phyloP scores from a whole-genome alignment of 768 basidiomycete genomes.

The Pleurotus tuoliensis region DNA sequence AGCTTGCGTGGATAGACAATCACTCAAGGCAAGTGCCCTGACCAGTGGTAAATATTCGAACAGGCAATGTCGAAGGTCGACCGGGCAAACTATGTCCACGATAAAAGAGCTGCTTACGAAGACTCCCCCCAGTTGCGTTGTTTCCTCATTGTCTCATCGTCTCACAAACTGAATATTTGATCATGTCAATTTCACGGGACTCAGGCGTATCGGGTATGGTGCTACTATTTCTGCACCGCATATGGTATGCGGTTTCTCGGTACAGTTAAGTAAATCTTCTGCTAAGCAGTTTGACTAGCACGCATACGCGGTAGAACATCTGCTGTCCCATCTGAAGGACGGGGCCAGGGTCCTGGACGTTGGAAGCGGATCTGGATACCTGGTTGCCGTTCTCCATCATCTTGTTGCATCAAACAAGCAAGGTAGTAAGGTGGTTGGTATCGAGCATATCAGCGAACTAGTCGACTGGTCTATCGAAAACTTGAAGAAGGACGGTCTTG shows the following conservation, averaged over 20 bases:
- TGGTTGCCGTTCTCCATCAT: slow-evolving; percentile 76
- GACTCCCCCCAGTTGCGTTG: slow-evolving; percentile 70
- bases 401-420: slow-evolving; percentile 46
- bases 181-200: not conserved
- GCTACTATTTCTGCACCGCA: slow-evolving; percentile 97
- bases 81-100: slow-evolving; percentile 61
- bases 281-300: slow-evolving; percentile 44
- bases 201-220: slow-evolving; percentile 71
- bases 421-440: slow-evolving; percentile 71
- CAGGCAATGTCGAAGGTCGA: slow-evolving; percentile 73
- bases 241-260: slow-evolving; percentile 57
- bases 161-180: not conserved
- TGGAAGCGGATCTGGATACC: slow-evolving; percentile 86
- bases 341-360: slow-evolving; percentile 83
- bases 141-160: not conserved
- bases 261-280: not conserved
- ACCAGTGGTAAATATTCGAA: not conserved
- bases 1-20: slow-evolving; percentile 14
- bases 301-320: slow-evolving; percentile 77
- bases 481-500: slow-evolving; percentile 62
- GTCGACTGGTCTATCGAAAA: slow-evolving; percentile 69
- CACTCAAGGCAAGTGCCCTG: not conserved
- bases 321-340: slow-evolving; percentile 66
- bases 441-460: slow-evolving; percentile 86
- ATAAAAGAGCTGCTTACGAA: slow-evolving; percentile 53